phyloP scores from a whole-genome alignment of 257 asterid genomes.

The Thymus mandschuricus region DNA sequence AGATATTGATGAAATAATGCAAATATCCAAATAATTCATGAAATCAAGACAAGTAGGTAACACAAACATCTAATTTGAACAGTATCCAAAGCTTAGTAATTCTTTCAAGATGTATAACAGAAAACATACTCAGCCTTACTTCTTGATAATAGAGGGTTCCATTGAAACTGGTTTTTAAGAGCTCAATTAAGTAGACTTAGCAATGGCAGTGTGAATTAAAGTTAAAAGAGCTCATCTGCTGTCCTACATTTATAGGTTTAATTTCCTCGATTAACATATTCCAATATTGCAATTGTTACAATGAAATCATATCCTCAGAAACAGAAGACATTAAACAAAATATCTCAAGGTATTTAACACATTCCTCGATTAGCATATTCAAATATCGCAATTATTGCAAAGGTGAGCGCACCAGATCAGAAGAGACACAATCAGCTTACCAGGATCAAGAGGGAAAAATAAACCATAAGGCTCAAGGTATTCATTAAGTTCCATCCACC shows the following conservation, averaged over 20 bases:
- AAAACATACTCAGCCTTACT: slow-evolving; percentile 5
- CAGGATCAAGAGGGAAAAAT: slow-evolving; percentile 98
- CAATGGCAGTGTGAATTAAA: neutral
- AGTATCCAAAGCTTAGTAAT: neutral
- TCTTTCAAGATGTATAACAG: neutral
- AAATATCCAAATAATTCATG: neutral
- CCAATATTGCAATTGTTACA: neutral
- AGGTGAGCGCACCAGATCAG: slow-evolving; percentile 18
- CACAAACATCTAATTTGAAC: neutral
- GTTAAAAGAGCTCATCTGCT: neutral
- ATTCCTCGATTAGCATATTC: neutral
- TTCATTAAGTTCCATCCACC: slow-evolving; percentile 98
- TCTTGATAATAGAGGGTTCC: neutral
- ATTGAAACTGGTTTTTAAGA: slow-evolving; percentile 15
- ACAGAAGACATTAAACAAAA: no score
- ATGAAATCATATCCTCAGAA: neutral
- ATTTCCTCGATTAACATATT: neutral
- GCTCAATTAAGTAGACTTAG: slow-evolving; percentile 16
- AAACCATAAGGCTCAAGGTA: slow-evolving; percentile 92
- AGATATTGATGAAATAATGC: slow-evolving; percentile 20
- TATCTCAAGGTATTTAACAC: no score
- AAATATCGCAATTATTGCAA: neutral
- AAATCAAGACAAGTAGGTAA: slow-evolving; percentile 8
- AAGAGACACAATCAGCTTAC: slow-evolving; percentile 41
- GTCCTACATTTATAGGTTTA: neutral